A percentile compares a stretch with the other conserved stretches of the same genome.
phyloP scores from a whole-genome alignment of 768 basidiomycete species.

The Flagelloscypha sp. region DNA sequence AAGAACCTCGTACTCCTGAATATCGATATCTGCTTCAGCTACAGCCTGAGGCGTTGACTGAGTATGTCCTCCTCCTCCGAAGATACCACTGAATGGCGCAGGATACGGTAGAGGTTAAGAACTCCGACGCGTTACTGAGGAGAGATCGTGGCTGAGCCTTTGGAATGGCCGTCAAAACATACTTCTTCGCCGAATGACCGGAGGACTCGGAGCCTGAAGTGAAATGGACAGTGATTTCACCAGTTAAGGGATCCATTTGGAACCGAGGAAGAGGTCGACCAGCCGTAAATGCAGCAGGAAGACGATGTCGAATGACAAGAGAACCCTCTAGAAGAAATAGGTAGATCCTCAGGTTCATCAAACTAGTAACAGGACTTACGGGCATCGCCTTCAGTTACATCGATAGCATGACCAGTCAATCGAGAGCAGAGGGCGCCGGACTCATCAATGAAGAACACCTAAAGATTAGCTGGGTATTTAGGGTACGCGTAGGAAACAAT shows the following conservation, averaged over 20 bases:
- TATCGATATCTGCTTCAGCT: slow-evolving; percentile 57
- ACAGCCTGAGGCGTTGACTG: slow-evolving; percentile 60
- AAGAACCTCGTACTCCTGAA: slow-evolving; percentile 69
- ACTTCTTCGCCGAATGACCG: slow-evolving; percentile 51
- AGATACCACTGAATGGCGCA: slow-evolving; percentile 48
- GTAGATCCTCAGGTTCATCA: slow-evolving; percentile 3
- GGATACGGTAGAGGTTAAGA: slow-evolving; percentile 56
- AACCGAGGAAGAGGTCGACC: slow-evolving; percentile 74
- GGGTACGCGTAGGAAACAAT: not conserved
- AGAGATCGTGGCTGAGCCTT: slow-evolving; percentile 59
- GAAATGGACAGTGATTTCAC: slow-evolving; percentile 56
- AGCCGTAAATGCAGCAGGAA: slow-evolving; percentile 71
- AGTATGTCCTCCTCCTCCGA: slow-evolving; percentile 30
- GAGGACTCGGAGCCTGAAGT: slow-evolving; percentile 24
- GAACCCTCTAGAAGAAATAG: slow-evolving; percentile 39
- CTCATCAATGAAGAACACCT: slow-evolving; percentile 83
- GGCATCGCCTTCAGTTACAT: slow-evolving; percentile 57
- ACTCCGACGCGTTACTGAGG: slow-evolving; percentile 61
- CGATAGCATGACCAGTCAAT: slow-evolving; percentile 73
- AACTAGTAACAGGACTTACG: slow-evolving; percentile 6
- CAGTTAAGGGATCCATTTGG: slow-evolving; percentile 43
- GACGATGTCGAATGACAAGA: slow-evolving; percentile 66
- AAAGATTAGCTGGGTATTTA: not conserved
- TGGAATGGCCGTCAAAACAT: slow-evolving; percentile 60
- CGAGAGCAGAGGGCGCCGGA: slow-evolving; percentile 72